Evolutionary conservation across 768 basidiomycete species (phyloP).

Genomic region (Kwoniella europaea): DNA sequence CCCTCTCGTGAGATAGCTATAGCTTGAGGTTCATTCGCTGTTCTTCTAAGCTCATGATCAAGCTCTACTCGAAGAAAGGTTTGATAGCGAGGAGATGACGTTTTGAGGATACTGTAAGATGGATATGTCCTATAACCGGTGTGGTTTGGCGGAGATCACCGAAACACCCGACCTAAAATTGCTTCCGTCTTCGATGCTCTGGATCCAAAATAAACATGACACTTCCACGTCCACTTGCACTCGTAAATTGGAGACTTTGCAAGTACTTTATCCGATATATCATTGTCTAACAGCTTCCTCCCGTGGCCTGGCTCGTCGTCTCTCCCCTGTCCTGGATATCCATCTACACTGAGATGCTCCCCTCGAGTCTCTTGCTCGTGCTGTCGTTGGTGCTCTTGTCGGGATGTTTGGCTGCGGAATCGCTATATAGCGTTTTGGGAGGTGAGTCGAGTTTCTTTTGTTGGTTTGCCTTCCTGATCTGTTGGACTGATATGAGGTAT

Average conservation of each 20-base stretch:
- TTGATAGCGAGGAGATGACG: not conserved
- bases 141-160: not conserved
- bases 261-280: too few species aligned
- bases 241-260: too few species aligned
- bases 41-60: not conserved
- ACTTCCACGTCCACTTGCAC: not conserved
- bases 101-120: not conserved
- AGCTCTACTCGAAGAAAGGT: not conserved
- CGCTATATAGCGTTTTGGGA: slow-evolving; percentile 75
- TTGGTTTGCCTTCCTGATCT: not conserved
- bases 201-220: not conserved
- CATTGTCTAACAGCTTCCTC: too few species aligned
- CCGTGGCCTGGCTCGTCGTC: too few species aligned
- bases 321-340: too few species aligned
- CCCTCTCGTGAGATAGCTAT: not conserved
- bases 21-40: not conserved
- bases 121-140: slow-evolving; percentile 10
- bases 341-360: slow-evolving; percentile 36
- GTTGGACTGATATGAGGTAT: not conserved
- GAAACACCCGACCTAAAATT: not conserved
- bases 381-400: slow-evolving; percentile 40
- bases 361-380: slow-evolving; percentile 30
- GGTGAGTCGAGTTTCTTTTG: slow-evolving; percentile 62
- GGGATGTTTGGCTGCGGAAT: slow-evolving; percentile 49
- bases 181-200: not conserved